These are phyloP conservation scores for Saraca asoca DNA, from an alignment of 331 rosid genomes.

Conservation along the genomic window DNA sequence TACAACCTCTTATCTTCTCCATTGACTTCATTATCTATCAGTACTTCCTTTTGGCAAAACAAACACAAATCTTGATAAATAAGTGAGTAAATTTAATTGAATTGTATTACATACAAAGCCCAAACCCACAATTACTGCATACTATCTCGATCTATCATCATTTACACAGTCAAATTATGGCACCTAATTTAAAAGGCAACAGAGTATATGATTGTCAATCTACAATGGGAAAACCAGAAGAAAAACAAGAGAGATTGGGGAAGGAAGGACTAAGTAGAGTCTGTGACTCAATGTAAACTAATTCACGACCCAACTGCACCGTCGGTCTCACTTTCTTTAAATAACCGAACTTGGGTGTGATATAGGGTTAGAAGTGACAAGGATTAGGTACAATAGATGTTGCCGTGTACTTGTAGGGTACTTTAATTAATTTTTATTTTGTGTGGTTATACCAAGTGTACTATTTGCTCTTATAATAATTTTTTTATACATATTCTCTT, in stretches of 20 bases:
- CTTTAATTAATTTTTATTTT: too few relatives aligned
- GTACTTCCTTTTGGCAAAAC: conserved; percentile 42
- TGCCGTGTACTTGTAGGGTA: too few relatives aligned
- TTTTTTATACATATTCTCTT: too few relatives aligned
- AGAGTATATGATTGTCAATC: conserved; percentile 32
- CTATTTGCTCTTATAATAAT: too few relatives aligned
- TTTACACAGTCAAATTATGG: conserved; percentile 30
- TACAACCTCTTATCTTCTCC: conserved; percentile 39
- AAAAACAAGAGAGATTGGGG: neutral
- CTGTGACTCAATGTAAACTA: conserved; percentile 35
- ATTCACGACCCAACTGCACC: conserved; percentile 54
- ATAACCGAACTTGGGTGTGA: conserved; percentile 56
- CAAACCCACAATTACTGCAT: conserved; percentile 19
- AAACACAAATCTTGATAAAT: conserved; percentile 3
- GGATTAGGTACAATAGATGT: too few relatives aligned
- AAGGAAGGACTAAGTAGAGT: neutral
- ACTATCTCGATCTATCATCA: conserved; percentile 34
- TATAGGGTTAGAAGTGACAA: conserved; percentile 60
- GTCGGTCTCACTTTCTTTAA: conserved; percentile 47
- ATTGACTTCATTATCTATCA: conserved; percentile 39
- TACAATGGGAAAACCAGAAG: conserved; percentile 17
- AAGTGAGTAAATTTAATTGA: neutral
- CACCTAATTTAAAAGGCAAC: conserved; percentile 12
- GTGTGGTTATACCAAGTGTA: too few relatives aligned
- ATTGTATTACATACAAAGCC: conserved; percentile 1